Conservation (phyloP, 1,139 yeast species). For the Meyerozyma athensensis region DNA sequence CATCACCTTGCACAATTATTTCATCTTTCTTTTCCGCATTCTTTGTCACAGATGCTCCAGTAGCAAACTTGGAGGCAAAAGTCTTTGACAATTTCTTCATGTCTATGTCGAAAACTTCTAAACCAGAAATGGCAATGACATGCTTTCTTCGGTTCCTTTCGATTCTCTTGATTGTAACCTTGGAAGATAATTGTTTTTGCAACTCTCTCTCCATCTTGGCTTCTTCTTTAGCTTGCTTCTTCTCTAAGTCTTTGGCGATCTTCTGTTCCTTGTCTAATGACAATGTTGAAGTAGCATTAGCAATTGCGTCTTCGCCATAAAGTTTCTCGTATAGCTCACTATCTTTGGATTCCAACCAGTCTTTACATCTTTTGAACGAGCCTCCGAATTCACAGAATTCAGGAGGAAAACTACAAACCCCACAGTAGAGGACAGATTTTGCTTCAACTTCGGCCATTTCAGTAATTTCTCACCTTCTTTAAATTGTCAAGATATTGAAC, state of each 20-base stretch:
- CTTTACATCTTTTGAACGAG: slow-evolving; percentile 73
- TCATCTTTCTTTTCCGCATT: slow-evolving; percentile 91
- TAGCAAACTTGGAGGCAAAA: slow-evolving; percentile 91
- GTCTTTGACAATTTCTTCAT: slow-evolving; percentile 88
- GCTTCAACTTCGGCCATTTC: slow-evolving; percentile 38
- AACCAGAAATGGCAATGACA: slow-evolving; percentile 79
- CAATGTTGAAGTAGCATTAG: slow-evolving; percentile 48
- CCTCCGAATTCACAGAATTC: slow-evolving; percentile 95
- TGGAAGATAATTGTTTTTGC: slow-evolving; percentile 71
- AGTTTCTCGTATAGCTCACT: slow-evolving; percentile 52
- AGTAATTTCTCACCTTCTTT: neutral
- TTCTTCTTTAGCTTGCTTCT: slow-evolving; percentile 85
- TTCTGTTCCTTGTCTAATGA: slow-evolving; percentile 78
- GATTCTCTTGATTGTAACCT: slow-evolving; percentile 78
- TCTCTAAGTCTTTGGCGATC: slow-evolving; percentile 74
- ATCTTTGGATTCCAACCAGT: slow-evolving; percentile 66
- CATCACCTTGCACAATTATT: slow-evolving; percentile 91
- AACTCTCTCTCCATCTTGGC: slow-evolving; percentile 82
- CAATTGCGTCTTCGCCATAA: slow-evolving; percentile 55
- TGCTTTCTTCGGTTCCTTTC: slow-evolving; percentile 90
- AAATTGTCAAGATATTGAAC: neutral
- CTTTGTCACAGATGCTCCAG: slow-evolving; percentile 94
- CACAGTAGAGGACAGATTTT: slow-evolving; percentile 63
- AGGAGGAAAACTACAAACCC: slow-evolving; percentile 80
- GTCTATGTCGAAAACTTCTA: slow-evolving; percentile 85